Base-by-base conservation (phyloP, 2,329 filamentous ascomycete species). In the Botryosphaeria dothidea region DNA sequence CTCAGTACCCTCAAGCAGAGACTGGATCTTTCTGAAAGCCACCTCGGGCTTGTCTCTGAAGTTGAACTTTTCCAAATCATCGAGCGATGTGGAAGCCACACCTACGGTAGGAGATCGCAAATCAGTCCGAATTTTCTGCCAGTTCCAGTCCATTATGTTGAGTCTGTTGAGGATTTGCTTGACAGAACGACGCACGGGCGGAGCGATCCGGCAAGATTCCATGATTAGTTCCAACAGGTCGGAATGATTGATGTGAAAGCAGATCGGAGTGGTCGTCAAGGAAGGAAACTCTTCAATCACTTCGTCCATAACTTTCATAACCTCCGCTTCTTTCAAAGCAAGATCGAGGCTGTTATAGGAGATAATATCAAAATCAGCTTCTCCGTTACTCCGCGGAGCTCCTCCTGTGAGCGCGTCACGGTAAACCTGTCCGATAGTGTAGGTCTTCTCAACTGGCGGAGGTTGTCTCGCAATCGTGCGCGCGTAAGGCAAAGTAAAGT, bases 281-380 rank as follows among this genome's bases (percentile, higher is more conserved):
- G 89, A 88, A 0, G 93, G 93, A 68, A 98, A 93, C 4, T 90
- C 86, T 56, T 88, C 84, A 17, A 96, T 85, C 45, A 97, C 90
- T 74, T 99, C 95, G 74, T 99, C 95, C 23, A 98, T 81, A 2
- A 98, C 93, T 71, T 97, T 98, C 70, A 99, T 86, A 0, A 93
- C 90, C 77, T 98, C 94, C 0, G 94, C 94, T 77, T 99, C 95
- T 72, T 96, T 96, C 64, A 97, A 78, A 1, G 93, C 90, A 51
- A 96, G 82, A 72, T 98, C 93, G 4, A 93, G 79, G 0, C 90
- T 90, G 70, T 93, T 89, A 49, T 87, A 86, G 0, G 93, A 94
- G n/a, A 97, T 86, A 66, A 99, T 93, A 77, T 99, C 95, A 75
- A 98, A 99, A 75, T 98, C 93, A 2, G 96, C 93, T 74, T 98